A percentile compares a stretch with the other conserved stretches of the same genome.
phyloP scores from a whole-genome alignment of 1,284 basidiomycete species.

The Mrakiaceae sp. region DNA sequence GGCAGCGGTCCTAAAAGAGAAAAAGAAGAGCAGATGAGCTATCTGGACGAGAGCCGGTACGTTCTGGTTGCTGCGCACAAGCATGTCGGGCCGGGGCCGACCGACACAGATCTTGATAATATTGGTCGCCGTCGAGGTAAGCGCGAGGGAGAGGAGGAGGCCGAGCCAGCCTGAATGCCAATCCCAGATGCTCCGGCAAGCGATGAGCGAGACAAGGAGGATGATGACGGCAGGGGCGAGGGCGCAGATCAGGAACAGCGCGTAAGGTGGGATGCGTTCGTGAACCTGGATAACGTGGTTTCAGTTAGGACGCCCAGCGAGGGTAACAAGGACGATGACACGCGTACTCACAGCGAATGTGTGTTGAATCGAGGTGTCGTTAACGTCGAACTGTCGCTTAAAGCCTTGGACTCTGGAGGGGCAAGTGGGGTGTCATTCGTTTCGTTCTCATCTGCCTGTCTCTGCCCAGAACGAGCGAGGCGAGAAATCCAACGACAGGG shows the following conservation, averaged over 20 bases:
- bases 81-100: slow-evolving; percentile 70
- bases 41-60: background rate
- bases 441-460: background rate
- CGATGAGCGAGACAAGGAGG: slow-evolving; percentile 52
- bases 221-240: slow-evolving; percentile 60
- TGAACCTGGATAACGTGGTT: slow-evolving; percentile 32
- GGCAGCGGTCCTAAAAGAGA: slow-evolving; percentile 50
- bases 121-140: slow-evolving; percentile 55
- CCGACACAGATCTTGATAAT: slow-evolving; percentile 44
- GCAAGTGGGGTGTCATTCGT: too few species aligned
- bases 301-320: background rate
- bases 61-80: slow-evolving; percentile 27
- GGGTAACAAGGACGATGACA: background rate
- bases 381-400: slow-evolving; percentile 65
- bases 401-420: slow-evolving; percentile 52
- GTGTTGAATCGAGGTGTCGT: slow-evolving; percentile 53
- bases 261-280: slow-evolving; percentile 47
- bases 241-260: slow-evolving; percentile 55
- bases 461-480: background rate
- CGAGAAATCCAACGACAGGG: background rate
- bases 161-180: slow-evolving; percentile 70
- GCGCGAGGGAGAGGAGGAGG: slow-evolving; percentile 15
- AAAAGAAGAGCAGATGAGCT: background rate
- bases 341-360: slow-evolving; percentile 48
- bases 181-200: slow-evolving; percentile 75